Evolutionary conservation across 345 rosid genomes (phyloP).

Genomic region (Heritiera fomes): DNA sequence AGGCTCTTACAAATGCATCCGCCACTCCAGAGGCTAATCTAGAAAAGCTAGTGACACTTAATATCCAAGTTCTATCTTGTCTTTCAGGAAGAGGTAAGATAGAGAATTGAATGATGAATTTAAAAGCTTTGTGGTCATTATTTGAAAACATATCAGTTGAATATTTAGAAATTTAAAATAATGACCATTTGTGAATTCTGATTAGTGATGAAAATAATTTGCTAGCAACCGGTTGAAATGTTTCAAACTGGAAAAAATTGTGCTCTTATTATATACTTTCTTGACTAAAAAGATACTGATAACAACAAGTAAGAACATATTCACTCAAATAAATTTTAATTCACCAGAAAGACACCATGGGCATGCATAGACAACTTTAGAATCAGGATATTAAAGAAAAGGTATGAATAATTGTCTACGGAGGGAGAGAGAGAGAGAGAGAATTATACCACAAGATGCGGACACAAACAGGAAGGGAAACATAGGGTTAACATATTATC

Average conservation of each 20-base stretch:
- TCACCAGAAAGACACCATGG: neutral
- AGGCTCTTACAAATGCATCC: neutral
- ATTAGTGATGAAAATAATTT: neutral
- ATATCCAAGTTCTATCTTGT: neutral
- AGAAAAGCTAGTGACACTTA: neutral
- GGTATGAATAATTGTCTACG: neutral
- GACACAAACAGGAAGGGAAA: neutral
- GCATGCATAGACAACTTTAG: neutral
- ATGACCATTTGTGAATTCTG: neutral
- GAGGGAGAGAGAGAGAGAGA: neutral
- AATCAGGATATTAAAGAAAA: neutral
- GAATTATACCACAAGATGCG: neutral
- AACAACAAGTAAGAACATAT: neutral
- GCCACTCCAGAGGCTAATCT: neutral
- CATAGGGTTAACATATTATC: neutral
- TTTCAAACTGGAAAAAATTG: neutral
- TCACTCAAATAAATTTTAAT: neutral
- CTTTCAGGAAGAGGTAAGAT: constrained; percentile 1
- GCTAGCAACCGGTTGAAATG: neutral
- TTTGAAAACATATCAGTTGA: neutral
- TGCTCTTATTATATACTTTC: neutral
- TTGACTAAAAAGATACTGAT: neutral
- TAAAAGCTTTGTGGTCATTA: neutral
- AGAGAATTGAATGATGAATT: neutral
- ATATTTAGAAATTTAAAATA: neutral